Percentiles rank a stretch among this genome's conserved stretches.
These are phyloP conservation scores for Vigna hirtella DNA, from an alignment of 306 rosid species.

Conservation along the genomic window DNA sequence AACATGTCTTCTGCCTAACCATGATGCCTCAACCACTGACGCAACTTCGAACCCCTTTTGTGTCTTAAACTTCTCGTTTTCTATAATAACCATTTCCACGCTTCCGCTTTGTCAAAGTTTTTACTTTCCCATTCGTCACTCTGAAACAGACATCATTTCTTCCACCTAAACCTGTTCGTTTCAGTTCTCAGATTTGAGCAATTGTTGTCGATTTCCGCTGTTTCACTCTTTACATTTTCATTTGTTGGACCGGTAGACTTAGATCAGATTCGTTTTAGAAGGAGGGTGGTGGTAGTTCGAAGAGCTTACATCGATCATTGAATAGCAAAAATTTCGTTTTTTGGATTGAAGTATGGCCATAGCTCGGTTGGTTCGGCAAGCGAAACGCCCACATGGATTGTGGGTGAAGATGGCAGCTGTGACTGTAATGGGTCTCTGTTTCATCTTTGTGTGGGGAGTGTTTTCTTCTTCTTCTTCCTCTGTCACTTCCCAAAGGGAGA, in stretches of 20 bases:
- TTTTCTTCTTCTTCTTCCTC: conserved; percentile 77
- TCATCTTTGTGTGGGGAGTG: conserved; percentile 79
- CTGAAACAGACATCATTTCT: conserved; percentile 31
- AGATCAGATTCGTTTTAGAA: conserved; percentile 22
- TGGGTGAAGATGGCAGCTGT: conserved; percentile 83
- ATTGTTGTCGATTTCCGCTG: not conserved
- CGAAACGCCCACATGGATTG: conserved; percentile 78
- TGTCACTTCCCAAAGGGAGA: conserved; percentile 71
- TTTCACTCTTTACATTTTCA: not conserved
- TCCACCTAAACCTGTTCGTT: not conserved
- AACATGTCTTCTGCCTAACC: conserved; percentile 10
- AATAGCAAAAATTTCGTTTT: not conserved
- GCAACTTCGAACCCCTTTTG: conserved; percentile 1
- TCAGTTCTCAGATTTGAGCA: conserved; percentile 28
- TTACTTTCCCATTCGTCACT: not conserved
- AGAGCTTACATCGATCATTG: conserved; percentile 20
- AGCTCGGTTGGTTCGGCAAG: conserved; percentile 72
- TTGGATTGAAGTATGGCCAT: conserved; percentile 64
- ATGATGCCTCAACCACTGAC: not conserved
- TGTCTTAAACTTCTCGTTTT: not conserved
- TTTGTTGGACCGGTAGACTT: not conserved
- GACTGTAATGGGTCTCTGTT: conserved; percentile 78
- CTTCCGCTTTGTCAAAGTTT: not conserved
- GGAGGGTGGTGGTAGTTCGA: conserved; percentile 18
- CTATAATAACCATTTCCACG: not conserved